Evolutionary conservation across 1,139 yeast genomes (phyloP), one percentile per base, ranked within the genome.

Genomic region (Magnusiomyces clavatus): DNA sequence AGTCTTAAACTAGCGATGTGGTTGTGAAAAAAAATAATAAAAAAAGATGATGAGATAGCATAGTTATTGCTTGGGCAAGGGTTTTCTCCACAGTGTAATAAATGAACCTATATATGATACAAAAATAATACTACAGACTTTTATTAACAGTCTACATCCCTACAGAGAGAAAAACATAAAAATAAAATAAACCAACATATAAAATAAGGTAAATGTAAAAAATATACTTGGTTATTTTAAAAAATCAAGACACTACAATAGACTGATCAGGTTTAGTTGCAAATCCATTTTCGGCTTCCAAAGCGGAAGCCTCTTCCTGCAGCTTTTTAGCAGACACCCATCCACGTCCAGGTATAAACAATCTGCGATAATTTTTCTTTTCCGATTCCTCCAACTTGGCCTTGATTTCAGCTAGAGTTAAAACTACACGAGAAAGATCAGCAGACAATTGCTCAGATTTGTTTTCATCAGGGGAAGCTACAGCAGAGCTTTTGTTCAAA

Each of bases 271-370:
- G 31, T 8, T 24, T 24, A 24, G 6, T 24, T 24, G 31, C 31
- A 24, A 24, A 24, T 24, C 31, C 31, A 24, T 24, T 24, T 24
- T 24, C 31, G 31, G 42, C 17, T 17, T 40, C 46, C 48, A 50
- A 35, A 29, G 46, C 43, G 5, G 40, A 49, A 4, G 48, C 56
- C 48, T 61, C 78, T 47, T 59, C 61, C 51, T 68, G 70, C 43
- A 76, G 59, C 51, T 65, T 62, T 39, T 66, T 66, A 1, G 69
- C 60, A 1, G 77, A 67, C 20, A 76, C 69, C 84, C 84, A 80
- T 0, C 83, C 83, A 47, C 78, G 63, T 2, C 75, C 75, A 1
- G 81, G 82, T 24, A 79, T 65, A 56, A 75, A 77, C 5, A 79
- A 61, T 37, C 83, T 64, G 43, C 77, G 70, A 54, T 72, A 74